A percentile compares a stretch with the other conserved stretches of the same genome.
These are phyloP conservation scores for Monilinia laxa DNA, from an alignment of 2,329 filamentous ascomycete genomes.

Conservation along the genomic window DNA sequence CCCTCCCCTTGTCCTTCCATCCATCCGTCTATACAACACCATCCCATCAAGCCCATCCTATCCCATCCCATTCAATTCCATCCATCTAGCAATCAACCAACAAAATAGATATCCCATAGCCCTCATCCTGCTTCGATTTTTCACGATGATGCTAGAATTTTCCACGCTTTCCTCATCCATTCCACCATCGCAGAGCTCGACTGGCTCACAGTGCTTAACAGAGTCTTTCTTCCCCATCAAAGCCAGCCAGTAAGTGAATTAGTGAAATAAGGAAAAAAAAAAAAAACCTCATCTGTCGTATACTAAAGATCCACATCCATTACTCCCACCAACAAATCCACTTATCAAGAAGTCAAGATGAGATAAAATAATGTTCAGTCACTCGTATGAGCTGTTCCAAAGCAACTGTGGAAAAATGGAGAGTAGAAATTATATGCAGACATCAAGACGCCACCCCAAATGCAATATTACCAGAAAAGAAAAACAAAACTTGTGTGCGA, in stretches of 20 bases:
- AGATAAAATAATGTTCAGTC: slow-evolving; percentile 25
- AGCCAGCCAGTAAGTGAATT: slow-evolving; percentile 18
- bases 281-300: slow-evolving; percentile 27
- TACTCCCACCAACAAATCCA: slow-evolving; percentile 22
- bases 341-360: slow-evolving; percentile 22
- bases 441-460: slow-evolving; percentile 38
- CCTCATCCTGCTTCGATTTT: slow-evolving; percentile 24
- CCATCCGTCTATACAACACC: slow-evolving; percentile 21
- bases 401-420: slow-evolving; percentile 21
- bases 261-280: slow-evolving; percentile 13
- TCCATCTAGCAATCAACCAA: slow-evolving; percentile 26
- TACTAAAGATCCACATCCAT: slow-evolving; percentile 28
- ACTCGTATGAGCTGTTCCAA: slow-evolving; percentile 15
- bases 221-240: slow-evolving; percentile 3
- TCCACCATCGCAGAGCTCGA: slow-evolving; percentile 25
- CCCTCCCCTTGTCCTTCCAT: background rate
- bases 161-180: slow-evolving; percentile 10
- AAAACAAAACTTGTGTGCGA: slow-evolving; percentile 33
- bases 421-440: slow-evolving; percentile 39
- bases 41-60: slow-evolving; percentile 25
- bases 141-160: background rate
- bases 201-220: slow-evolving; percentile 34
- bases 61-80: slow-evolving; percentile 31
- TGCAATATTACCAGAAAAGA: slow-evolving; percentile 40
- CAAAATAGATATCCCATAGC: slow-evolving; percentile 27